phyloP scores from a whole-genome alignment of 495 filamentous ascomycete species.

The Talaromyces ruber region DNA sequence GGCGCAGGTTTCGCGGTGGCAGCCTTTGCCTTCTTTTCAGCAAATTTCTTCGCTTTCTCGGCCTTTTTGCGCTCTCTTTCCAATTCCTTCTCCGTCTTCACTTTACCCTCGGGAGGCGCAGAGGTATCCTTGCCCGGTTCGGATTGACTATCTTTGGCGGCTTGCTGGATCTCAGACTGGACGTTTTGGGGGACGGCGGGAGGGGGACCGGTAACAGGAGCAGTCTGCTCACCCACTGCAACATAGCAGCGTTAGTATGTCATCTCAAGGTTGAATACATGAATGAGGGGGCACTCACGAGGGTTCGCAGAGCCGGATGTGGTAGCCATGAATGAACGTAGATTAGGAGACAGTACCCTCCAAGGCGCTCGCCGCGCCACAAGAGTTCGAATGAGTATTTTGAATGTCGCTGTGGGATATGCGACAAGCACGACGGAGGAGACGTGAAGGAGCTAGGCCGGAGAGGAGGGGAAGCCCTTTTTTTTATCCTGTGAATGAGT shows the following conservation, averaged over 20 bases:
- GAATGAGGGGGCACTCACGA: slow-evolving; percentile 26
- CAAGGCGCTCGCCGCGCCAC: slow-evolving; percentile 42
- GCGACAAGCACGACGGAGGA: background rate
- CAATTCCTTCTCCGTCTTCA: slow-evolving; percentile 56
- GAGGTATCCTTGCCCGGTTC: slow-evolving; percentile 36
- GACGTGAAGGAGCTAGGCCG: slow-evolving; percentile 3
- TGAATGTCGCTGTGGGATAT: slow-evolving; percentile 18
- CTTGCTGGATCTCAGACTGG: slow-evolving; percentile 35
- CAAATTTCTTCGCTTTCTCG: slow-evolving; percentile 52
- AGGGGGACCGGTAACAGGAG: slow-evolving; percentile 36
- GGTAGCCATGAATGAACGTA: slow-evolving; percentile 49
- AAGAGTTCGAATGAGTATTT: slow-evolving; percentile 41
- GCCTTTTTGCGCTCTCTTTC: slow-evolving; percentile 51
- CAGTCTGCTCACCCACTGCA: slow-evolving; percentile 45
- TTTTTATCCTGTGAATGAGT: slow-evolving; percentile 4
- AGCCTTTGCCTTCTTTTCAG: slow-evolving; percentile 48
- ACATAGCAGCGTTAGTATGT: slow-evolving; percentile 5
- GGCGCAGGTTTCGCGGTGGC: slow-evolving; percentile 30
- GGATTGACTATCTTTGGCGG: slow-evolving; percentile 29
- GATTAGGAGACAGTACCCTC: slow-evolving; percentile 34
- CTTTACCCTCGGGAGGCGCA: slow-evolving; percentile 33
- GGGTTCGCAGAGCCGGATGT: slow-evolving; percentile 48
- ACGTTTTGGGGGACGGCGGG: slow-evolving; percentile 40
- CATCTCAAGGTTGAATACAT: background rate
- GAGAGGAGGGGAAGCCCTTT: slow-evolving; percentile 4